Conservation (phyloP, 768 basidiomycete species). For the Boletus subcaerulescens region DNA sequence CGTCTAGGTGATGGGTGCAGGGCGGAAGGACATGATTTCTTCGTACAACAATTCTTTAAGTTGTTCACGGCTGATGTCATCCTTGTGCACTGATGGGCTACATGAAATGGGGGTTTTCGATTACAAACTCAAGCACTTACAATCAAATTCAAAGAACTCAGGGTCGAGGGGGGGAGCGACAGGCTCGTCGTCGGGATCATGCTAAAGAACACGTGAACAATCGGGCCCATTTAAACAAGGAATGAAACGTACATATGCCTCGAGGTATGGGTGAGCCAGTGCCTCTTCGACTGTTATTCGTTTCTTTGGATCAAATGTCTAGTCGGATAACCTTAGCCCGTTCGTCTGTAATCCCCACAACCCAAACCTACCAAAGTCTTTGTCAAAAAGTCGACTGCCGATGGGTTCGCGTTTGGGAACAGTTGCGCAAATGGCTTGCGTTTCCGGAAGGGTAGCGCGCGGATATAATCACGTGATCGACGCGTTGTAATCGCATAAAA, state of each 20-base stretch:
- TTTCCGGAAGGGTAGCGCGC: conserved; percentile 92
- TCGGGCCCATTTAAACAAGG: not conserved
- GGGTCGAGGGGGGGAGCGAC: conserved; percentile 92
- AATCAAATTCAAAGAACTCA: conserved; percentile 96
- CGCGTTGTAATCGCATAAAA: conserved; percentile 95
- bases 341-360: too few relatives aligned
- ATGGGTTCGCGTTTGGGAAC: conserved; percentile 87
- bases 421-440: conserved; percentile 75
- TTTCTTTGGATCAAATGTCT: conserved; percentile 98
- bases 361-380: conserved; percentile 63
- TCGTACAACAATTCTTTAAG: conserved; percentile 92
- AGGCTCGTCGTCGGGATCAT: conserved; percentile 97
- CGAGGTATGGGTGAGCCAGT: conserved; percentile 90
- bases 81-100: conserved; percentile 72
- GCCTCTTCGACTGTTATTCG: conserved; percentile 94
- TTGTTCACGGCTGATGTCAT: conserved; percentile 92
- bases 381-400: conserved; percentile 76
- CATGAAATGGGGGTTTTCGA: not conserved
- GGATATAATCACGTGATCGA: conserved; percentile 91
- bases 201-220: conserved; percentile 40
- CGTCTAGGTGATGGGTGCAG: conserved; percentile 47
- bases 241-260: conserved; percentile 69
- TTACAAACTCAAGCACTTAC: conserved; percentile 42
- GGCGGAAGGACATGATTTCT: conserved; percentile 89
- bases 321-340: not conserved